Conservation (phyloP, 129 eudicot species). For the Helichrysum umbraculigerum region DNA sequence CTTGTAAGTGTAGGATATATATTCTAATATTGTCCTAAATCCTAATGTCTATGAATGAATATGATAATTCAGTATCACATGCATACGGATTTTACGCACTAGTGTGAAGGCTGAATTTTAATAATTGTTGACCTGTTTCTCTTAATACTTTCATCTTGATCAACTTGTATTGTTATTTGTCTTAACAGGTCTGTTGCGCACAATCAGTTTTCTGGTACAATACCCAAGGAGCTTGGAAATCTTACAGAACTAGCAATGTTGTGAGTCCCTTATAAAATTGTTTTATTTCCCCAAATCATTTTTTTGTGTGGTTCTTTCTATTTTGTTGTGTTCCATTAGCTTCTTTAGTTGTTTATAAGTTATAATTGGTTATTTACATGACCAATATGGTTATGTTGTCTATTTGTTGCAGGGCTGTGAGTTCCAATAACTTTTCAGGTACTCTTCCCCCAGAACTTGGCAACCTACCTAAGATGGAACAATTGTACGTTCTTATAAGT, state of each 20-base stretch:
- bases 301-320: not conserved
- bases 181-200: constrained; percentile 45
- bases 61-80: not conserved
- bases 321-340: not conserved
- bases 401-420: constrained; percentile 48
- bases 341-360: not conserved
- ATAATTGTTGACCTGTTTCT: not conserved
- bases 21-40: not conserved
- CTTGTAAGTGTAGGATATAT: constrained; percentile 40
- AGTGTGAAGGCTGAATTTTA: not conserved
- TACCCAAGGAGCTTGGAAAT: constrained; percentile 55
- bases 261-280: constrained; percentile 34
- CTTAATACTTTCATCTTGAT: constrained; percentile 13
- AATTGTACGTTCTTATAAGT: constrained; percentile 43
- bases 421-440: constrained; percentile 71
- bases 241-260: constrained; percentile 49
- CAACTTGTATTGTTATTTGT: constrained; percentile 20
- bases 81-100: not conserved
- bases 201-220: constrained; percentile 51
- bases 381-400: constrained; percentile 3
- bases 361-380: constrained; percentile 2
- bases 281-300: not conserved
- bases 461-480: constrained; percentile 39
- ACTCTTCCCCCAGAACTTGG: constrained; percentile 73
- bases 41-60: not conserved